A percentile compares a stretch with the other conserved stretches of the same genome.
These are phyloP conservation scores for Eucalyptus cloeziana DNA, from an alignment of 345 rosid species.

Conservation along the genomic window DNA sequence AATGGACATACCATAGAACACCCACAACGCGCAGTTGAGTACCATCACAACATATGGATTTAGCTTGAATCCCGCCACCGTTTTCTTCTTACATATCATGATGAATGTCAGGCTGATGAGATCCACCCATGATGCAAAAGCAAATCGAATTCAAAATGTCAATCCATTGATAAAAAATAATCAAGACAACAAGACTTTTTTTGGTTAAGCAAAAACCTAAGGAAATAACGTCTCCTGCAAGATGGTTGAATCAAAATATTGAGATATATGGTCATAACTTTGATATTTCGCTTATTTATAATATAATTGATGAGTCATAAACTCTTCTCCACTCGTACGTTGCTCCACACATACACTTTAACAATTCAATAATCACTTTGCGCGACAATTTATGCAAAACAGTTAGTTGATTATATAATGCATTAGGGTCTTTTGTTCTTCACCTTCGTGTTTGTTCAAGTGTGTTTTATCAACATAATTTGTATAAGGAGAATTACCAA, in stretches of 20 bases:
- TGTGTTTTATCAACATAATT: background rate
- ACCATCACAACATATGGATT: constrained; percentile 67
- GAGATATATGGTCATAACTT: background rate
- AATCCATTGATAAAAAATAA: background rate
- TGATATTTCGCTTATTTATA: background rate
- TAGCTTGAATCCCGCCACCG: constrained; percentile 36
- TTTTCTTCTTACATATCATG: constrained; percentile 33
- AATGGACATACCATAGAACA: constrained; percentile 48
- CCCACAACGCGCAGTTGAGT: constrained; percentile 64
- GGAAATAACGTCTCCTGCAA: constrained; percentile 61
- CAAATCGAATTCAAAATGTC: background rate
- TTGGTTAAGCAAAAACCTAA: constrained; percentile 13
- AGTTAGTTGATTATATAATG: background rate
- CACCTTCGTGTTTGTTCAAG: background rate
- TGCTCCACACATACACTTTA: background rate
- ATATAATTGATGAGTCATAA: background rate
- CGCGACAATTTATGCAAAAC: background rate
- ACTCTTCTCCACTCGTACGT: background rate
- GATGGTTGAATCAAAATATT: background rate
- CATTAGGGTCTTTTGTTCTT: background rate
- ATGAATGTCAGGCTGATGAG: constrained; percentile 46
- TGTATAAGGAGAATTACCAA: background rate
- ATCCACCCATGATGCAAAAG: background rate
- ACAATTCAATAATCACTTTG: background rate
- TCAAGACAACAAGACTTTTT: background rate